phyloP scores from a whole-genome alignment of 352 stramenopile species.

The Phytophthora fragariaefolia region DNA sequence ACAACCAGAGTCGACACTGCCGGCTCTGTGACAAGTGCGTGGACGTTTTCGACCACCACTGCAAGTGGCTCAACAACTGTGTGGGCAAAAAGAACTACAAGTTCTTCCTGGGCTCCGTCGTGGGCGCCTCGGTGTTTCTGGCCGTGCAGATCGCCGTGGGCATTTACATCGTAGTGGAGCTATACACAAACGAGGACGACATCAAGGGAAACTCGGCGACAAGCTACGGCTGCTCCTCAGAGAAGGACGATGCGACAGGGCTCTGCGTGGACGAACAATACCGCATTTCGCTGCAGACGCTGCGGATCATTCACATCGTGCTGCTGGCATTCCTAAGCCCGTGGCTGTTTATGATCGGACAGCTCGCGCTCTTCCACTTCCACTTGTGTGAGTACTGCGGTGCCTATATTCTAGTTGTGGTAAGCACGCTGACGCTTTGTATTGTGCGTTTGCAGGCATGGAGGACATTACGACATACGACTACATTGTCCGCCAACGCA shows the following conservation, averaged over 20 bases:
- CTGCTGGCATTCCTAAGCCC: conserved; percentile 72
- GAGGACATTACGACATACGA: conserved; percentile 89
- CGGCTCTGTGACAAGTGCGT: conserved; percentile 98
- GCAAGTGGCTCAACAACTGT: conserved; percentile 98
- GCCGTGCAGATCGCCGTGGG: conserved; percentile 75
- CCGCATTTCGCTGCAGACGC: conserved; percentile 54
- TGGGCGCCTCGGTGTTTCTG: conserved; percentile 68
- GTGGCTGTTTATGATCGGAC: conserved; percentile 81
- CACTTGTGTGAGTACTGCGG: conserved; percentile 73
- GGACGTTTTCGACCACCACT: conserved; percentile 97
- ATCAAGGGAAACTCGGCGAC: conserved; percentile 60
- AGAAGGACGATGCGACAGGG: conserved; percentile 49
- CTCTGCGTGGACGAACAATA: conserved; percentile 66
- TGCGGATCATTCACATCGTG: conserved; percentile 71
- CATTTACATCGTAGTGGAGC: conserved; percentile 60
- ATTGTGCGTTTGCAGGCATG: conserved; percentile 47
- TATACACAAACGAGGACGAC: conserved; percentile 52
- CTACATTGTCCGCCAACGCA: conserved; percentile 88
- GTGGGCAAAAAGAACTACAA: conserved; percentile 90
- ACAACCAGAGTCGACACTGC: conserved; percentile 92
- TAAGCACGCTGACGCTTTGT: conserved; percentile 2
- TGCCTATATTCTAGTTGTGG: neutral
- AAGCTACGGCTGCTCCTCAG: conserved; percentile 64
- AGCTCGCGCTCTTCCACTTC: conserved; percentile 85
- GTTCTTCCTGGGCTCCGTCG: conserved; percentile 81